Evolutionary conservation across 2,329 filamentous ascomycete genomes (phyloP).

Genomic region (Aureobasidium mangrovei): DNA sequence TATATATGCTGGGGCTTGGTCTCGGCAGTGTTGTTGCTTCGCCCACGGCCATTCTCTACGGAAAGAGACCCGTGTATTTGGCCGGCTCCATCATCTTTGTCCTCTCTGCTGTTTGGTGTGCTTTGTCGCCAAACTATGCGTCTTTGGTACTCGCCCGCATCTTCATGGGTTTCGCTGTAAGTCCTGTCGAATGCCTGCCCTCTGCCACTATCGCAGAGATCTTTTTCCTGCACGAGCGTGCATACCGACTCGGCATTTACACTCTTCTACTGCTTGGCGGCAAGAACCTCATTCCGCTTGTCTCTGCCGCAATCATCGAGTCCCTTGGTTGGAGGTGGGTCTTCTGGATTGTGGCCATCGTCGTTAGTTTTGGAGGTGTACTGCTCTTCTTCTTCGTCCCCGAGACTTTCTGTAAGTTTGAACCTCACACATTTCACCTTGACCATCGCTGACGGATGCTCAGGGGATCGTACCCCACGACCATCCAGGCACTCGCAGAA

Average conservation of each 20-base stretch:
- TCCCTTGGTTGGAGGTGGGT: constrained; percentile 61
- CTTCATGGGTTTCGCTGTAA: constrained; percentile 80
- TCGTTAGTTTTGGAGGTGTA: constrained; percentile 61
- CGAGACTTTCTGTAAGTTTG: constrained; percentile 67
- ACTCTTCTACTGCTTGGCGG: constrained; percentile 80
- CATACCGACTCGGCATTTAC: constrained; percentile 88
- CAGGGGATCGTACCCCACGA: constrained; percentile 62
- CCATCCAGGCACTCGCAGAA: constrained; percentile 31
- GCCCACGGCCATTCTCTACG: constrained; percentile 82
- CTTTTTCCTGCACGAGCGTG: constrained; percentile 88
- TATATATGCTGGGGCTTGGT: constrained; percentile 91
- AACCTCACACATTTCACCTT: too few species aligned
- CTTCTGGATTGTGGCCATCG: constrained; percentile 64
- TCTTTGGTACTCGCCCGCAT: constrained; percentile 76
- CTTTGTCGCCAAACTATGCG: constrained; percentile 67
- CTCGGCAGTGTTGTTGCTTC: constrained; percentile 76
- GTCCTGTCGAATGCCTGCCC: constrained; percentile 83
- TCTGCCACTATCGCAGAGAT: constrained; percentile 94
- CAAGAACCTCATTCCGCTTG: constrained; percentile 75
- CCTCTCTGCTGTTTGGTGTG: constrained; percentile 72
- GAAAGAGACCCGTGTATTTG: constrained; percentile 86
- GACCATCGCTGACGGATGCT: too few species aligned
- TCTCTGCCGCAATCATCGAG: constrained; percentile 78
- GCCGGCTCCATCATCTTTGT: constrained; percentile 69
- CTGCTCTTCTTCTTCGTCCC: constrained; percentile 85